Evolutionary conservation across 495 filamentous ascomycete genomes (phyloP), one percentile per base, ranked within the genome.

Genomic region (Astrothelium subdiscretum): DNA sequence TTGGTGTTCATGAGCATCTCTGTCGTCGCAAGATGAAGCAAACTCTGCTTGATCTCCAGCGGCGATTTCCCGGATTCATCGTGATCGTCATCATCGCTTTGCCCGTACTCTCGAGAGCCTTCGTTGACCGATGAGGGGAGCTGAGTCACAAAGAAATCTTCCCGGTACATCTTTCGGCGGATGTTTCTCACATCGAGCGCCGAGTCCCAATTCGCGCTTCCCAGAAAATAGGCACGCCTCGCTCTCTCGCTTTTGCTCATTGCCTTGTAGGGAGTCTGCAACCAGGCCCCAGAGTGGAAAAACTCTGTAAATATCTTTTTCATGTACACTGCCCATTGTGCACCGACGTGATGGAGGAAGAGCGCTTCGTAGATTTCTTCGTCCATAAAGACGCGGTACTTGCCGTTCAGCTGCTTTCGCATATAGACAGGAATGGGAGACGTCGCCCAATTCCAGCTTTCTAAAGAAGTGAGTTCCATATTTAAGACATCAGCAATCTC

Each of bases 111-210:
- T 0, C 65, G 65, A 1, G 59, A 59, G 1, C 65, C 54, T 58
- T 52, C 59, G 52, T 52, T 67, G 59, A 32, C 48, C 20, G 66
- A 63, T 11, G 38, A 27, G 6, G 74, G 76, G 29, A 79, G 66
- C 52, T 71, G 69, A 32, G 61, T 67, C 58, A 71, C 62, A 58
- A 71, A 71, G 61, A 76, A 78, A 15, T 67, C 48, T 1, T 71
- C 57, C 20, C 69, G n/a, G 60, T 71, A 78, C 3, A 65, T 68
- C 0, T 63, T 44, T 40, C 63, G 68, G 29, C 74, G 71, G 18
- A 31, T 27, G 22, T 66, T 75, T 54, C 42, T 65, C 15, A 66
- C 67, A 54, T 1, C 38, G 2, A 5, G 0, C 3, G 5, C 24
- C 51, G 5, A 57, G n/a, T 29, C n/a, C n/a, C n/a, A n/a, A n/a